Base-by-base conservation (phyloP, 2,329 filamentous ascomycete genomes). In the Pyricularia sp. region DNA sequence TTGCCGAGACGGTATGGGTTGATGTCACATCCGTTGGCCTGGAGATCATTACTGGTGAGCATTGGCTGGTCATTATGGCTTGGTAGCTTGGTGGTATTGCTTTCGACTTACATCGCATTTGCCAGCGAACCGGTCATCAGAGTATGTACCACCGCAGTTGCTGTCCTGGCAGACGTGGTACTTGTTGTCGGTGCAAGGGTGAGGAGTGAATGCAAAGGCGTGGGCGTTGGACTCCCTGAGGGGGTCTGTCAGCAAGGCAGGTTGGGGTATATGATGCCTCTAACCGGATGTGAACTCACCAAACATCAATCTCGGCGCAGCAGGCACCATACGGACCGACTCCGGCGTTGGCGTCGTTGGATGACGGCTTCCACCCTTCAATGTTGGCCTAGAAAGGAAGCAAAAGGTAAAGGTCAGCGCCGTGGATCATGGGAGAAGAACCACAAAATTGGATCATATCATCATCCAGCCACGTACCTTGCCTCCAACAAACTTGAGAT, bases 1-100 rank as follows among this genome's bases (percentile, higher is more conserved):
- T 85, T 83, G 64, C 87, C 88, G 80, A 86, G 82, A 73, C 87
- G 86, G 84, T 85, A 90, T 30, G 84, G 79, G 82, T 89, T 89
- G 81, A 86, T 89, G 75, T 89, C 88, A 73, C 88, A 90, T 26
- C 88, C 88, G 71, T 87, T 85, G 69, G 85, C 66, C 42, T 59
- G 10, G 14, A 23, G 1, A 33, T 23, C 1, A 2, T 2, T 11
- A 23, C 2, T n/a, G 36, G 23, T 61, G 17, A 67, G 66, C 20
- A 1, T 26, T 11, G 9, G 1, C 6, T 28, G 5, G 10, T 65
- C 28, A 33, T 33, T 33, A 9, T 11, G 10, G 2, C 9, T 20
- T 5, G 14, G 12, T 30, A 7, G 28, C n/a, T n/a, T n/a, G n/a
- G n/a, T 11, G 3, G 12, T n/a, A 1, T 7, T 3, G 26, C 12